Percentiles rank a stretch among this genome's conserved stretches.
phyloP scores from a whole-genome alignment of 2,329 filamentous ascomycete genomes.

The Neurospora sp. region DNA sequence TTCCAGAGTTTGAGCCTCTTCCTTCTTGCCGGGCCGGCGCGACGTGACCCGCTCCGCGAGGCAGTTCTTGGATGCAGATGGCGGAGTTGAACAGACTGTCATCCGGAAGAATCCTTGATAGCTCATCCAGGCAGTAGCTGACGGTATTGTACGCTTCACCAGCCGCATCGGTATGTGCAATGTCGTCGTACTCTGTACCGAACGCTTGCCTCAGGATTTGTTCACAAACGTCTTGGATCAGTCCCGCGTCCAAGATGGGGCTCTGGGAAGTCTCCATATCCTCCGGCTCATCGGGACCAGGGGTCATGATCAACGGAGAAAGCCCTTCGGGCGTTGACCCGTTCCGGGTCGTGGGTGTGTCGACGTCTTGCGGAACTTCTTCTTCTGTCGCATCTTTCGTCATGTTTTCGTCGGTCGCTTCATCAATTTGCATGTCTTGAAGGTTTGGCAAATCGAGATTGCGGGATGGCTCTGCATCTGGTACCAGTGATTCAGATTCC shows the following conservation, averaged over 20 bases:
- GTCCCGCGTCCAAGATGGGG: background rate
- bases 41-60: slow-evolving; percentile 1
- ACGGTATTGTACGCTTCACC: slow-evolving; percentile 12
- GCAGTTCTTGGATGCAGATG: slow-evolving; percentile 1
- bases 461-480: background rate
- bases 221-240: slow-evolving; percentile 13
- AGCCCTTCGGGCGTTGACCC: background rate
- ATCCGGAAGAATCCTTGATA: slow-evolving; percentile 10
- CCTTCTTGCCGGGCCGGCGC: background rate
- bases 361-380: background rate
- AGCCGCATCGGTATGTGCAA: slow-evolving; percentile 4
- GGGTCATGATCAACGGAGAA: background rate
- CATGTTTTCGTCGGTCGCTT: background rate
- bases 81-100: background rate
- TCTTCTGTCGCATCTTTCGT: background rate
- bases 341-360: background rate
- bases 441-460: background rate
- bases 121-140: slow-evolving; percentile 15
- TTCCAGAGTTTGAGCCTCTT: background rate
- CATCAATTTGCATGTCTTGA: background rate
- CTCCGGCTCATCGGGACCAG: background rate
- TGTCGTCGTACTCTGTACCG: slow-evolving; percentile 13
- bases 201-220: slow-evolving; percentile 12
- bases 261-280: background rate
- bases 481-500: background rate